Evolutionary conservation across 352 stramenopile species (phyloP), one percentile per base, ranked within the genome.

Genomic region (Pythium pyrilobum): DNA sequence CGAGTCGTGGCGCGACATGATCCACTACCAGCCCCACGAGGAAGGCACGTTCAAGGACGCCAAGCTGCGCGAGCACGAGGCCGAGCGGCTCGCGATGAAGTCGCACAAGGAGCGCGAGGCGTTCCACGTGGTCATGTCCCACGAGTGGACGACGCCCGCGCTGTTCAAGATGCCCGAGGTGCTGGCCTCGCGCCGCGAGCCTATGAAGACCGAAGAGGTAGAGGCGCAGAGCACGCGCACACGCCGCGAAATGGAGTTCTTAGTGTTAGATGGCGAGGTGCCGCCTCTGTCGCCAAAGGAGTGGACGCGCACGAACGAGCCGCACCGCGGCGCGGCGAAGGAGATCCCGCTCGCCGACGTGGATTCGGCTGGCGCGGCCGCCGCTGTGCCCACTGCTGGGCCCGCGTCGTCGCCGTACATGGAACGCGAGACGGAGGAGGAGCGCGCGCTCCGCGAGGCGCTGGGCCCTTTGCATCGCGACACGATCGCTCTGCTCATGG

Each of bases 1-100:
- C 33, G 83, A 94, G 57, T 94, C 83, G 18, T 94, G 83, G 83
- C 72, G 83, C 18, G 83, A 94, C 40, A 69, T 87, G 52, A 73
- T 92, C 34, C 65, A 81, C 24, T 65, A 85, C 39, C 68, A 82
- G 15, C 61, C 72, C 2, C 74, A 84, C 51, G 81, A 92, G 10
- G 72, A 87, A 43, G 79, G 70, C 42, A 85, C 41, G 21, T 94
- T 94, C 52, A 82, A 82, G 33, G 79, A 90, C 48, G 83, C 83
- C 24, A 94, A 92, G 62, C 69, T 94, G 44, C 83, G 83, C 15
- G 83, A 94, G 46, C 83, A 94, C 41, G 83, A 83, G 21, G 80
- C 85, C 33, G 83, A 94, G 41, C 75, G 79, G 0, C 68, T 75
- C 53, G 71, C 67, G 24, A 68, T 92, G 52, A 75, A 80, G 24